These are phyloP conservation scores for Neostapfia colusana DNA, from an alignment of 176 grass and related monocot species.

Conservation along the genomic window DNA sequence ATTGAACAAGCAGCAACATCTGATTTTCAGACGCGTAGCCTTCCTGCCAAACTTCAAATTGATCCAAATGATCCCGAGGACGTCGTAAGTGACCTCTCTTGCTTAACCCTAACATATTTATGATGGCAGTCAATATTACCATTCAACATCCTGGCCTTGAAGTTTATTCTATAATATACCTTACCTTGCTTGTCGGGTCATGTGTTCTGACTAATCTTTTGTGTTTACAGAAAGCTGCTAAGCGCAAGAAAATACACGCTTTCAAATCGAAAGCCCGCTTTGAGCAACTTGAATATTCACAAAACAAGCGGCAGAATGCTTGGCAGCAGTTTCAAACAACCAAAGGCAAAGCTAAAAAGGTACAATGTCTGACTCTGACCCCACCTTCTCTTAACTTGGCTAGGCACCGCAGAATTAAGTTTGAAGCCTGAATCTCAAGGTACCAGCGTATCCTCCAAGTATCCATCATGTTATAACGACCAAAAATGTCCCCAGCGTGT, in stretches of 20 bases:
- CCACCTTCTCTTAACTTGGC: conserved; percentile 1
- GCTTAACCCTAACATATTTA: conserved; percentile 13
- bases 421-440: conserved; percentile 4
- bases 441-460: conserved; percentile 10
- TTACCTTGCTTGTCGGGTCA: neutral
- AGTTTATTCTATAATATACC: neutral
- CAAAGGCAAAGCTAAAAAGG: conserved; percentile 97
- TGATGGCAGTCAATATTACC: neutral
- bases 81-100: conserved; percentile 60
- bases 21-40: conserved; percentile 70
- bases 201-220: conserved; percentile 26
- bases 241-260: conserved; percentile 97
- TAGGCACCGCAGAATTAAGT: neutral
- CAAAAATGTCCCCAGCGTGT: neutral
- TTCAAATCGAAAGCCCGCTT: conserved; percentile 96
- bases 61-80: conserved; percentile 93
- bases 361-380: conserved; percentile 25
- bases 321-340: conserved; percentile 98
- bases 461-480: neutral
- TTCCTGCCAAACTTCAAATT: conserved; percentile 88
- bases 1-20: conserved; percentile 85
- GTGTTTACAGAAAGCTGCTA: conserved; percentile 77
- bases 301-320: conserved; percentile 94
- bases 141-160: conserved; percentile 12
- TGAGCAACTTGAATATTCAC: conserved; percentile 81